Base-by-base conservation (phyloP, 2,329 filamentous ascomycete species). In the Arthrobotrys megalospora region DNA sequence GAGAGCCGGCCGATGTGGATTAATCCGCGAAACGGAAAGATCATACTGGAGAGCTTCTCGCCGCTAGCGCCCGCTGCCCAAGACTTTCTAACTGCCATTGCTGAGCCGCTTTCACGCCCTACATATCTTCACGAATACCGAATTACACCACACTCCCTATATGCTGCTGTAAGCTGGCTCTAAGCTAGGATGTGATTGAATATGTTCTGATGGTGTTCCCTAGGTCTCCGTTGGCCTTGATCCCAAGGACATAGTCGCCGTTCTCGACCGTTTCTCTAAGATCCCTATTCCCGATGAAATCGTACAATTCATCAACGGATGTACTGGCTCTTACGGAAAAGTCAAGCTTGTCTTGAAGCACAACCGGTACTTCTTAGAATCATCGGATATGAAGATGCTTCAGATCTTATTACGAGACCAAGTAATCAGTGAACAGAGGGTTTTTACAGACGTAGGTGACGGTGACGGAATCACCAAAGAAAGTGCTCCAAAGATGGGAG, bases 311-410 rank as follows among this genome's bases (percentile, higher is more conserved):
- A 95, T 92, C 80, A 87, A 95, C 80, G 90, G 90, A 78, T 96
- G 93, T 80, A 97, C 94, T 5, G 91, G 93, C 80, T 96, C 93
- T 65, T 98, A 96, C 83, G 96, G 96, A 80, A 98, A 97, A 85
- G 94, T 97, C 69, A 96, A 97, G 84, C 89, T 98, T 66, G 96
- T 98, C 52, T 85, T 98, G 80, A 97, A 97, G 84, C 92, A 97
- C 82, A 98, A 95, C 80, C 92, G 93, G 80, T 97, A 97, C 84
- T 97, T 92, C 81, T 91, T 98, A 79, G 96, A 99, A 85, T 97
- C 93, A 82, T 91, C 92, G 19, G 95, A 98, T 84, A 91, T 94
- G 11, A 88, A 91, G 10, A 92, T 97, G 83, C 87, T 98, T 72
- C 93, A 97, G 84, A 92, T 89, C 82, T 87, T 98, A n/a, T 87